These are phyloP conservation scores for Fusarium vanettenii DNA, from an alignment of 2,329 filamentous ascomycete species.

Conservation along the genomic window DNA sequence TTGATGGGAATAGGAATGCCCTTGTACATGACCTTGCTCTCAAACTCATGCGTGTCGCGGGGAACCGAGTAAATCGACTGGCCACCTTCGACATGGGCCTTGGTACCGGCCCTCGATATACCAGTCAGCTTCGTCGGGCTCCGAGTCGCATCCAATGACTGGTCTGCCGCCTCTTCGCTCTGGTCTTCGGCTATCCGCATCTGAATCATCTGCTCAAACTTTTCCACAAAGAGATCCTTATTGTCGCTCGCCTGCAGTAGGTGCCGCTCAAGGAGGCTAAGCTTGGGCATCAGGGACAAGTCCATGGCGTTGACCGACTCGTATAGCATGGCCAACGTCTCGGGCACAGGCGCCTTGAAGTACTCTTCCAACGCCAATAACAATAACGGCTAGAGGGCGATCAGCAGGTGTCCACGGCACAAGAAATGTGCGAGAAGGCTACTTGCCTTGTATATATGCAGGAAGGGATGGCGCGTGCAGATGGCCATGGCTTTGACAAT, in stretches of 20 bases:
- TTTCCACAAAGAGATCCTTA: conserved; percentile 96
- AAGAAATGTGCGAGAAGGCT: conserved; percentile 5
- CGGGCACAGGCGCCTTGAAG: conserved; percentile 89
- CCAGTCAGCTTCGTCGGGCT: conserved; percentile 60
- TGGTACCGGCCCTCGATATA: conserved; percentile 71
- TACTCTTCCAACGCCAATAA: conserved; percentile 95
- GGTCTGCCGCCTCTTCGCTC: conserved; percentile 55
- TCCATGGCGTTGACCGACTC: conserved; percentile 97
- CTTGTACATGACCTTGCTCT: conserved; percentile 95
- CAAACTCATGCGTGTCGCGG: conserved; percentile 96
- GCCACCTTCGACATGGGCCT: conserved; percentile 69
- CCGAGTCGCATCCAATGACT: conserved; percentile 55
- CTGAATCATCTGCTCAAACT: conserved; percentile 94
- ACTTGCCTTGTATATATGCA: conserved; percentile 96
- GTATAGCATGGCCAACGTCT: conserved; percentile 90
- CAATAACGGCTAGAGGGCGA: conserved; percentile 75
- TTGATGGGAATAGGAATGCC: conserved; percentile 97
- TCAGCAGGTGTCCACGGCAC: conserved; percentile 24
- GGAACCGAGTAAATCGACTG: conserved; percentile 79
- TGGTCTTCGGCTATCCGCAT: conserved; percentile 78
- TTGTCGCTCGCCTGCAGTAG: conserved; percentile 91
- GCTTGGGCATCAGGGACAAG: conserved; percentile 87
- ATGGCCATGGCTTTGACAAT: conserved; percentile 99
- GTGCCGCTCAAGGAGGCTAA: conserved; percentile 85
- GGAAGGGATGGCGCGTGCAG: conserved; percentile 94